A percentile compares a stretch with the other conserved stretches of the same genome.
phyloP scores from a whole-genome alignment of 331 rosid genomes.

The Rosa hybrid region DNA sequence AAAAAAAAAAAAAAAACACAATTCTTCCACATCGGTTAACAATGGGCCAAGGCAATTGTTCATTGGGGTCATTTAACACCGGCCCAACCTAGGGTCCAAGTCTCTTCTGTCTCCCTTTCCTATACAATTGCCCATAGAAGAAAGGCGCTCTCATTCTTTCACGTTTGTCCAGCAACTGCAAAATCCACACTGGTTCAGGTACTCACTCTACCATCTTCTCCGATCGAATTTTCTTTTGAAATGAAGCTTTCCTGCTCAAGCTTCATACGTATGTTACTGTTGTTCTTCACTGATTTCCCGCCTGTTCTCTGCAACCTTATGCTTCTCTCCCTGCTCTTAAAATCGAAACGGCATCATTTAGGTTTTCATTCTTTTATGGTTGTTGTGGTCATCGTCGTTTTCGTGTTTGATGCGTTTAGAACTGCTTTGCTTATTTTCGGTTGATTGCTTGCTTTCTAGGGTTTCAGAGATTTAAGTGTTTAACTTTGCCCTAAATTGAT shows the following conservation, averaged over 20 bases:
- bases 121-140: background rate
- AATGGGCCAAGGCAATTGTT: background rate
- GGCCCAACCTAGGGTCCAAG: background rate
- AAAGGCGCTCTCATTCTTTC: background rate
- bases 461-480: constrained; percentile 8
- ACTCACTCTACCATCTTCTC: background rate
- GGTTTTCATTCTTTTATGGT: background rate
- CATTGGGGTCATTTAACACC: too few relatives aligned
- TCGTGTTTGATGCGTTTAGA: background rate
- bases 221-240: background rate
- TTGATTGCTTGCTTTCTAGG: constrained; percentile 8
- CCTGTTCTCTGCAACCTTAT: background rate
- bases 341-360: background rate
- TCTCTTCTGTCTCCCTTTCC: background rate
- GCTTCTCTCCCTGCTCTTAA: background rate
- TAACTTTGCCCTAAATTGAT: background rate
- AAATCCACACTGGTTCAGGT: background rate
- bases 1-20: too few relatives aligned
- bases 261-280: background rate
- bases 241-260: background rate
- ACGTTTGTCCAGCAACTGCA: background rate
- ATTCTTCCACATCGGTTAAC: too few relatives aligned
- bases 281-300: background rate
- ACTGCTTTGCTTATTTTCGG: background rate
- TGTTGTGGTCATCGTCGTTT: background rate